Percentiles rank a stretch among this genome's conserved stretches.
Conservation (phyloP, 257 asterid genomes). For the Mitragyna speciosa region DNA sequence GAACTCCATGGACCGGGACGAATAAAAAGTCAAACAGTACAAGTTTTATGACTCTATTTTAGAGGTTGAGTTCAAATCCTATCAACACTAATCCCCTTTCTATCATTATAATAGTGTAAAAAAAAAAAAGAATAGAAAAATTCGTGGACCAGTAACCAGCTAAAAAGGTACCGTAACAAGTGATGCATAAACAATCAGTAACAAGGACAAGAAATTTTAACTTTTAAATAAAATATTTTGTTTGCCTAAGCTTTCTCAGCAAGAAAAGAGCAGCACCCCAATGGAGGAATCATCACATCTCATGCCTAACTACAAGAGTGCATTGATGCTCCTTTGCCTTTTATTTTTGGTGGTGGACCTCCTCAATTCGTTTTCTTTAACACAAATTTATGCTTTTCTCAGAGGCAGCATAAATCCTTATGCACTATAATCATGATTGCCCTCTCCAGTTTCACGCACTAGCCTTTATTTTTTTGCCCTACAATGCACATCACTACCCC, state of each 20-base stretch:
- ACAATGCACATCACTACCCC: neutral
- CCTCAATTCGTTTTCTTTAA: neutral
- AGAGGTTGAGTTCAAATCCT: too few species aligned
- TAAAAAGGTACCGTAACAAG: neutral
- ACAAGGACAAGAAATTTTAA: neutral
- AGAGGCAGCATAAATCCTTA: conserved; percentile 13
- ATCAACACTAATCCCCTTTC: too few species aligned
- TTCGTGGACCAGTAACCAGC: neutral
- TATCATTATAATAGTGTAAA: too few species aligned
- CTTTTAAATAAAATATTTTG: neutral
- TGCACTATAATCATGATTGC: conserved; percentile 27
- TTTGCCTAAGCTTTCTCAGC: neutral
- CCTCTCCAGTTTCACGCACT: conserved; percentile 15
- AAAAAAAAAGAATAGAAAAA: neutral
- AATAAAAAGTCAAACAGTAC: too few species aligned
- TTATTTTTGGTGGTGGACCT: conserved; percentile 28
- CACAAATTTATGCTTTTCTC: neutral
- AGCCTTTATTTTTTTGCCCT: neutral
- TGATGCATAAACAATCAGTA: neutral
- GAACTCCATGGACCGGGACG: too few species aligned
- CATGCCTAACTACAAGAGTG: conserved; percentile 26
- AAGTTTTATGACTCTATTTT: too few species aligned
- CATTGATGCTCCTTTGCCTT: conserved; percentile 25
- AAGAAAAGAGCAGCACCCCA: conserved; percentile 19
- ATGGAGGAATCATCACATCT: conserved; percentile 34